Percentiles rank a stretch among this genome's conserved stretches.
These are phyloP conservation scores for Debaryomyces sp. DNA, from an alignment of 1,139 yeast species.

Conservation along the genomic window DNA sequence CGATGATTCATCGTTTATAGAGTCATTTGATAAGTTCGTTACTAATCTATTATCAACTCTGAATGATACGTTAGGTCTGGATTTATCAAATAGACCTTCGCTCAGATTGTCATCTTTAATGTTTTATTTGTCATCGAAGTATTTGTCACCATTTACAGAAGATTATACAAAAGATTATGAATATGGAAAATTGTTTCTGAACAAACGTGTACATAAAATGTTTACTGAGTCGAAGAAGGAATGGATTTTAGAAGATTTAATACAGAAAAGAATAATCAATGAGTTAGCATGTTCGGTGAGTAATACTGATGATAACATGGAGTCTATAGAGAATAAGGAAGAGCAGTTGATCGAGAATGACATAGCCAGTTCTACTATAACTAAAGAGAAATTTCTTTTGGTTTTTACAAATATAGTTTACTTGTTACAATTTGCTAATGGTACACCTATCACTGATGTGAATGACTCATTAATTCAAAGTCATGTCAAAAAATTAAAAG, in stretches of 20 bases:
- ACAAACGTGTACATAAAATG: constrained; percentile 14
- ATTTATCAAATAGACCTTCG: constrained; percentile 25
- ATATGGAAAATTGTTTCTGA: constrained; percentile 26
- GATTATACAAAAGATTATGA: constrained; percentile 16
- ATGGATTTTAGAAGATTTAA: constrained; percentile 25
- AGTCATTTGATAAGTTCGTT: constrained; percentile 14
- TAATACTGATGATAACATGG: not conserved
- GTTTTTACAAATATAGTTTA: constrained; percentile 28
- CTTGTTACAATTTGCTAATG: constrained; percentile 25
- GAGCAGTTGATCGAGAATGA: not conserved
- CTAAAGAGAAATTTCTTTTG: constrained; percentile 1
- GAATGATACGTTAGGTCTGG: not conserved
- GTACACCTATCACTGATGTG: constrained; percentile 10
- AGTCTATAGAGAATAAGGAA: not conserved
- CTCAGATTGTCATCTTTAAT: constrained; percentile 19
- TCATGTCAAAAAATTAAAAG: constrained; percentile 3
- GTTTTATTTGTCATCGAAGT: constrained; percentile 3
- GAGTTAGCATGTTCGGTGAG: not conserved
- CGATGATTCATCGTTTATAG: constrained; percentile 11
- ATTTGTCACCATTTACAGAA: not conserved
- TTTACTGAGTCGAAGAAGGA: constrained; percentile 30
- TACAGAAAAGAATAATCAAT: constrained; percentile 8
- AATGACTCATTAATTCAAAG: constrained; percentile 7
- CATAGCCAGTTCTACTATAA: not conserved
- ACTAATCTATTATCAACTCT: not conserved